Percentiles rank a stretch among this genome's conserved stretches.
Conservation (phyloP, 306 rosid species). For the Calophaca sinica region DNA sequence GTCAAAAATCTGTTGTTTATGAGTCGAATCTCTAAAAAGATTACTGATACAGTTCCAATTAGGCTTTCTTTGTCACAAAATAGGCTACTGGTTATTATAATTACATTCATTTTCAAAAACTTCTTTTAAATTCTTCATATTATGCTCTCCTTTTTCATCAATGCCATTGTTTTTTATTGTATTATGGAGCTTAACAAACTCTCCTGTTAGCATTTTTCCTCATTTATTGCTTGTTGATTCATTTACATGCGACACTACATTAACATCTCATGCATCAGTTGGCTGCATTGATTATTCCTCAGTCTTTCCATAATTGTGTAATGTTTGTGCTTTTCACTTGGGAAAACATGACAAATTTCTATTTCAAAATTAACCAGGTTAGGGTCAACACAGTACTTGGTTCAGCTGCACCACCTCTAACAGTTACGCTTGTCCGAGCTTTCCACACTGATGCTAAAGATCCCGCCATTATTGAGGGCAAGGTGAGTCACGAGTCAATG, state of each 20-base stretch:
- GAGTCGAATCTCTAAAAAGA: neutral
- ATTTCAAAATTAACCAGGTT: slow-evolving; percentile 64
- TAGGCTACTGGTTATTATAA: neutral
- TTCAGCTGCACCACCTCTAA: slow-evolving; percentile 82
- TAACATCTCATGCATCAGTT: slow-evolving; percentile 10
- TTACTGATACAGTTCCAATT: neutral
- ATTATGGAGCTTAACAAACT: slow-evolving; percentile 3
- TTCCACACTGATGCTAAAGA: slow-evolving; percentile 67
- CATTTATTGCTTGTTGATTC: slow-evolving; percentile 31
- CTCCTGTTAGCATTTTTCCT: neutral
- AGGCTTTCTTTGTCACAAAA: neutral
- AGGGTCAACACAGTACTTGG: slow-evolving; percentile 90
- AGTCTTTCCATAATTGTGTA: neutral
- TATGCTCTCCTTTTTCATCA: neutral
- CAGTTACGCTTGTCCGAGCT: slow-evolving; percentile 82
- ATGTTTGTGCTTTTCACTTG: slow-evolving; percentile 21
- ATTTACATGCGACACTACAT: slow-evolving; percentile 28
- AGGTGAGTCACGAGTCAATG: slow-evolving; percentile 53
- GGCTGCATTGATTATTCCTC: neutral
- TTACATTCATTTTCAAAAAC: neutral
- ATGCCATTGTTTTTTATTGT: neutral
- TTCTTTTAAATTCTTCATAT: neutral
- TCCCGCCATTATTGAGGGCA: slow-evolving; percentile 61
- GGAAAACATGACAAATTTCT: slow-evolving; percentile 36
- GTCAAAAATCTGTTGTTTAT: neutral